These are phyloP conservation scores for Pyricularia grisea DNA, from an alignment of 2,329 filamentous ascomycete species.

Conservation along the genomic window DNA sequence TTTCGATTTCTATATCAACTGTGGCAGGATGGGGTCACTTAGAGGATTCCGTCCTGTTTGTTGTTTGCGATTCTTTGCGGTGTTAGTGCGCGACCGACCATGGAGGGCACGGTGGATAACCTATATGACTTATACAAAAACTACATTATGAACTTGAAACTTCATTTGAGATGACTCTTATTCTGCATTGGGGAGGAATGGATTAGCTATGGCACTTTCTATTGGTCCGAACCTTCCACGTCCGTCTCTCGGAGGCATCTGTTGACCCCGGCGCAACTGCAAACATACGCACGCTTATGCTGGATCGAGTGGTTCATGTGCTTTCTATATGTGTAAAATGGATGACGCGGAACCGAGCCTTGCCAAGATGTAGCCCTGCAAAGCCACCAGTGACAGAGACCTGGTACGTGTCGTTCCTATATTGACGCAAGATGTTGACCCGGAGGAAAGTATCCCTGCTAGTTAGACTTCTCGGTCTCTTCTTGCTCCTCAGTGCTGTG, in stretches of 20 bases:
- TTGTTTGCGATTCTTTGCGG: background rate
- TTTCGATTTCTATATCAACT: background rate
- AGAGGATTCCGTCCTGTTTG: background rate
- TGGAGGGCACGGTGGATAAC: background rate
- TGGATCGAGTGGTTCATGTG: too few relatives aligned
- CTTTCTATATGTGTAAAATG: background rate
- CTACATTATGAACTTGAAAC: background rate
- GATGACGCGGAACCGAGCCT: background rate
- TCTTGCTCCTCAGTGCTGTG: conserved; percentile 49
- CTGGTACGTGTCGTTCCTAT: background rate
- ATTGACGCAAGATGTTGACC: background rate
- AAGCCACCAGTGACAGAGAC: background rate
- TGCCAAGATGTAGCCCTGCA: background rate
- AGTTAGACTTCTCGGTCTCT: conserved; percentile 39
- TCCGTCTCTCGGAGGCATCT: background rate
- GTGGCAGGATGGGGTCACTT: background rate
- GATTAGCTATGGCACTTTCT: background rate
- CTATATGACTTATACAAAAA: background rate
- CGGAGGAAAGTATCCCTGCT: background rate
- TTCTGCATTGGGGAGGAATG: background rate
- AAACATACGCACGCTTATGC: background rate
- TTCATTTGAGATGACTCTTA: background rate
- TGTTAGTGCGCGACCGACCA: background rate
- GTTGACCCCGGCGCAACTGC: background rate
- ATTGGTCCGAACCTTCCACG: background rate